Percentiles rank a stretch among this genome's conserved stretches.
Evolutionary conservation across 352 stramenopile species (phyloP).

Genomic region (Phytopythium delawarense): DNA sequence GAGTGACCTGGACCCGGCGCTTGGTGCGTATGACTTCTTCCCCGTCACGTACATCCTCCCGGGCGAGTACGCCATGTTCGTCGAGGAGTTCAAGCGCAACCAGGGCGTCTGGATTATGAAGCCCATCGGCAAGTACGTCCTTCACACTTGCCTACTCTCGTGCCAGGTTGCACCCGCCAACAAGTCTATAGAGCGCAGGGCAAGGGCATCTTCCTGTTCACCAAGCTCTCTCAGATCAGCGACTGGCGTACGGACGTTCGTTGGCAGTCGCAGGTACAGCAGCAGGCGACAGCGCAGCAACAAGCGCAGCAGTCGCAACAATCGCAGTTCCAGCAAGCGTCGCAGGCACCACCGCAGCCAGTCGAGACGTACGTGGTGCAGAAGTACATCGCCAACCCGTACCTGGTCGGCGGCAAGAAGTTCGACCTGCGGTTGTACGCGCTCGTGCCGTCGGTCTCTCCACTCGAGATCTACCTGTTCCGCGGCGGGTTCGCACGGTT

Average conservation of each 20-base stretch:
- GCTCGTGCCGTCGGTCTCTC: constrained; percentile 90
- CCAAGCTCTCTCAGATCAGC: constrained; percentile 90
- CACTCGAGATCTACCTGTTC: constrained; percentile 91
- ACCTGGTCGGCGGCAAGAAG: constrained; percentile 93
- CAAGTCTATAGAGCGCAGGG: constrained; percentile 53
- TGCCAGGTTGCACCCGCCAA: background rate
- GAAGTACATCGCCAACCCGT: constrained; percentile 92
- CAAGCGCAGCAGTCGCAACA: constrained; percentile 76
- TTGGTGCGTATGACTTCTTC: constrained; percentile 88
- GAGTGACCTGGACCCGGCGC: constrained; percentile 15
- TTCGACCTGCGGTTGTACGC: constrained; percentile 94
- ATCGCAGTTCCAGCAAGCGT: background rate
- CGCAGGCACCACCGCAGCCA: background rate
- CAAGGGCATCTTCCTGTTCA: constrained; percentile 95
- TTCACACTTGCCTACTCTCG: background rate
- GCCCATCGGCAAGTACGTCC: constrained; percentile 86
- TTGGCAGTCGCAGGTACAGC: constrained; percentile 68
- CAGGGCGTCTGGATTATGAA: constrained; percentile 97
- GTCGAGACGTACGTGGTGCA: constrained; percentile 94
- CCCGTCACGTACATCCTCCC: constrained; percentile 93
- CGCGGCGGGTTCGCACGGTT: constrained; percentile 90
- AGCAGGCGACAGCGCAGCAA: constrained; percentile 10
- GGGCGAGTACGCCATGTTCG: constrained; percentile 92
- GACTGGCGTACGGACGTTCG: constrained; percentile 91
- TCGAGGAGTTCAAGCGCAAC: constrained; percentile 92